Base-by-base conservation (phyloP, 208 protist genomes). In the Acanthamoeba triangularis region DNA sequence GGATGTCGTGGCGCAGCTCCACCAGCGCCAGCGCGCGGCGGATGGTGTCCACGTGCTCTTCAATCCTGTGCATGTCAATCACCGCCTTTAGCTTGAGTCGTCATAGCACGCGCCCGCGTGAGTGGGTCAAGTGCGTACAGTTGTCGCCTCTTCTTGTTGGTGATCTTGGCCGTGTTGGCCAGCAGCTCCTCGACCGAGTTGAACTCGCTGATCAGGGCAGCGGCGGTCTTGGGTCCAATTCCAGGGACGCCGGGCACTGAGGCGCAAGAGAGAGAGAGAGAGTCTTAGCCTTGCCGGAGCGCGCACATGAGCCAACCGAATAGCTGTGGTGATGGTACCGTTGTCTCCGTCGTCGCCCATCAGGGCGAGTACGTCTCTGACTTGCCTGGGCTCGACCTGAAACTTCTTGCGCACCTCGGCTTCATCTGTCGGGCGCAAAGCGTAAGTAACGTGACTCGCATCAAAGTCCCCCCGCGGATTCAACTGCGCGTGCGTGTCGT, bases 331-430 rank as follows among this genome's bases (percentile, higher is more conserved):
- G 78, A 37, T 13, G 0, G 52, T 72, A 91, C 85, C 61, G 59
- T 91, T 91, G 37, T 91, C 85, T 20, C 56, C 52, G 4, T 91
- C 61, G 30, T 91, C 85, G 85, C 85, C 85, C 52, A 72, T 91
- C 33, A 91, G 85, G 7, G 85, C 85, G 18, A 91, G 85, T 13
- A 91, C 10, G 85, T 91, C 85, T 16, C 56, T 41, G 25, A 91
- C 61, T 10, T 72, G 49, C 5, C 23, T 47, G 23, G 85, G 85
- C 33, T 63, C 56, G 37, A 91, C 85, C 28, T 35, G 37, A n/a
- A 91, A 91, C 85, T 91, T 91, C 13, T 41, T 91, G 14, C 52
- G 56, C n/a, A 91, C 85, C n/a, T 63, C 85, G 0, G 7, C 33
- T n/a, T 91, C 85, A 28, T 69, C 85, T 91, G 37, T n/a, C 14